Base-by-base conservation (phyloP, 345 rosid genomes). In the Eucalyptus sp. region DNA sequence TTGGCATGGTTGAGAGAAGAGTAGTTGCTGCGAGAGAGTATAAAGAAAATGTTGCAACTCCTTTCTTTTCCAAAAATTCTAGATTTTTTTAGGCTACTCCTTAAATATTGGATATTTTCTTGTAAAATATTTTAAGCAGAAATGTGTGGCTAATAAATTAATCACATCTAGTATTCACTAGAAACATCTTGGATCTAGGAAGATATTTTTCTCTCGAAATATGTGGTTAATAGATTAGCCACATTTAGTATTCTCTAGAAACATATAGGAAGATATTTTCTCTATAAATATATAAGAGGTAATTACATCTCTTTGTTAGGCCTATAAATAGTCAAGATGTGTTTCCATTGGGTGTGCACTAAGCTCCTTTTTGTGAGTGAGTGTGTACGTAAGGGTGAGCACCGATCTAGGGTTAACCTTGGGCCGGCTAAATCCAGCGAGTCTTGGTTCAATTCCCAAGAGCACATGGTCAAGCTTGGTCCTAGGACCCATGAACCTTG, bases 391-490 rank as follows among this genome's bases (percentile, higher is more conserved):
- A 20, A 18, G 25, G 22, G 7, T 50, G 18, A 50, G 52, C 7
- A 50, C 2, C 3, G 3, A 0, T 50, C 17, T 0, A 6, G 3
- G 17, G 16, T 50, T 0, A 50, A 50, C 52, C 18, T 50, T 15
- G 3, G 18, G 6, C 0, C 3, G 18, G 7, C 52, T 7, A 15
- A 50, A 50, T 50, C 5, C 0, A 2, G 2, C 1, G 5, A 4
- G 58, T 52, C 10, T 52, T 52, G 2, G 0, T 52, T 52, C 1
- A 1, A 0, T 52, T 20, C 25, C 9, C 1, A 52, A 4, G 10
- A 52, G 58, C 58, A 52, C 58, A 52, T 8, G 25, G 58, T 52
- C 58, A 52, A 0, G 25, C 58, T 52, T 52, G 58, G 58, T 52
- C 25, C 25, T 20, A 52, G 24, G 25, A 52, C 2, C 9, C 58